phyloP scores from a whole-genome alignment of 768 basidiomycete genomes.

The Lentinula lateritia region DNA sequence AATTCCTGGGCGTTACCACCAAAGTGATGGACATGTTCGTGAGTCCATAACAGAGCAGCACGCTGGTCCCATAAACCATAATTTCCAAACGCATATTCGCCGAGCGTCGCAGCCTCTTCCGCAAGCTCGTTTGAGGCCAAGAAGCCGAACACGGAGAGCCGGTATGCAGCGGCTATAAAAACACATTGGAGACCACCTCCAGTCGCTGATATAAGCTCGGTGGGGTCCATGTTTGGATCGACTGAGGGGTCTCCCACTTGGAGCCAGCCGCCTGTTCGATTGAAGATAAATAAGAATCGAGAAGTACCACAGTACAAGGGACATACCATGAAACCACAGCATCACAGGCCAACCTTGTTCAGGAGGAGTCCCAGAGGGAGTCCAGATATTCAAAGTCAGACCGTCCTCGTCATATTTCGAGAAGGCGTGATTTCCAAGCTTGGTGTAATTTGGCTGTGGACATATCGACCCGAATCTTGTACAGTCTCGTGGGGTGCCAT shows the following conservation, averaged over 20 bases:
- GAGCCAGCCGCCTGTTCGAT: constrained; percentile 2
- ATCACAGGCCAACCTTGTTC: constrained; percentile 8
- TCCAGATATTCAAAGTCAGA: constrained; percentile 6
- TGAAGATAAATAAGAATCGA: background rate
- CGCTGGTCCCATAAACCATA: constrained; percentile 9
- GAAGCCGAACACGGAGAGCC: constrained; percentile 7
- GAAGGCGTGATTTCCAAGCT: constrained; percentile 1
- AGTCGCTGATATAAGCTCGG: constrained; percentile 2
- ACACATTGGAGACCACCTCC: constrained; percentile 5
- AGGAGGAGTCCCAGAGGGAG: constrained; percentile 3
- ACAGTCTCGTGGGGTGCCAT: constrained; percentile 3
- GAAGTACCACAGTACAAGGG: background rate
- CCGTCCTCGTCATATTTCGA: constrained; percentile 5
- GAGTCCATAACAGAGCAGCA: constrained; percentile 6
- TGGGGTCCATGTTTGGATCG: constrained; percentile 6
- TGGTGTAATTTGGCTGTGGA: constrained; percentile 6
- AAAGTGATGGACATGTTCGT: constrained; percentile 3
- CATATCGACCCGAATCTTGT: constrained; percentile 6
- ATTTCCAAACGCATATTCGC: constrained; percentile 2
- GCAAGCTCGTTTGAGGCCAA: constrained; percentile 5
- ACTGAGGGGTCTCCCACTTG: constrained; percentile 8
- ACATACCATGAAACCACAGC: constrained; percentile 8
- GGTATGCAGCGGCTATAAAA: constrained; percentile 7
- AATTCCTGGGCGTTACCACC: constrained; percentile 3
- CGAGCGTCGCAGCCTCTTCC: background rate